phyloP scores from a whole-genome alignment of 1,284 basidiomycete species.

The Leccinum brunneo-olivaceum region DNA sequence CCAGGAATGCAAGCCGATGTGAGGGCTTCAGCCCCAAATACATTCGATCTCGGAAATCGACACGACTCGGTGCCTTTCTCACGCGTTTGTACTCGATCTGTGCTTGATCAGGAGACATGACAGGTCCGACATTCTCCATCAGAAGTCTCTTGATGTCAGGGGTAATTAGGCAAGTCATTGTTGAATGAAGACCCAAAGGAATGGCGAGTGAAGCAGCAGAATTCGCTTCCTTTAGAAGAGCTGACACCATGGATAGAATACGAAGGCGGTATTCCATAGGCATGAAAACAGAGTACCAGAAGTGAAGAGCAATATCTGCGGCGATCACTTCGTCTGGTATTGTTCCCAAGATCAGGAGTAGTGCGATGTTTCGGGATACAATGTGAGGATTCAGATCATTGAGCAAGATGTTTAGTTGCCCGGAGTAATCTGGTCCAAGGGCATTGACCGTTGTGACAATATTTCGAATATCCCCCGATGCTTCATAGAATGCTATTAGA shows the following conservation, averaged over 20 bases:
- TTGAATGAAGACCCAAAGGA: constrained; percentile 16
- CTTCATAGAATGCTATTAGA: constrained; percentile 6
- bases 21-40: constrained; percentile 32
- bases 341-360: constrained; percentile 35
- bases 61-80: constrained; percentile 25
- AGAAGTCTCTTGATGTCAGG: constrained; percentile 10
- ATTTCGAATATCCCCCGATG: constrained; percentile 26
- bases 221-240: constrained; percentile 13
- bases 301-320: constrained; percentile 38
- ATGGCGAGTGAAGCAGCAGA: constrained; percentile 2
- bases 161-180: constrained; percentile 16
- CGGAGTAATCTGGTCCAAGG: constrained; percentile 22
- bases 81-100: constrained; percentile 22
- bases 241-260: constrained; percentile 16
- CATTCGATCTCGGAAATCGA: constrained; percentile 32
- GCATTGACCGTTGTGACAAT: constrained; percentile 20
- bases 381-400: constrained; percentile 30
- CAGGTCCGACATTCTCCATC: constrained; percentile 14
- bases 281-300: constrained; percentile 39
- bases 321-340: constrained; percentile 25
- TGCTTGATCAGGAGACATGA: constrained; percentile 19
- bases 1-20: constrained; percentile 36
- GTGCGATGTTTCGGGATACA: constrained; percentile 32
- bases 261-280: constrained; percentile 29
- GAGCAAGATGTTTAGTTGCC: constrained; percentile 28